These are phyloP conservation scores for Epichloe gansuensis DNA, from an alignment of 2,329 filamentous ascomycete genomes.

Conservation along the genomic window DNA sequence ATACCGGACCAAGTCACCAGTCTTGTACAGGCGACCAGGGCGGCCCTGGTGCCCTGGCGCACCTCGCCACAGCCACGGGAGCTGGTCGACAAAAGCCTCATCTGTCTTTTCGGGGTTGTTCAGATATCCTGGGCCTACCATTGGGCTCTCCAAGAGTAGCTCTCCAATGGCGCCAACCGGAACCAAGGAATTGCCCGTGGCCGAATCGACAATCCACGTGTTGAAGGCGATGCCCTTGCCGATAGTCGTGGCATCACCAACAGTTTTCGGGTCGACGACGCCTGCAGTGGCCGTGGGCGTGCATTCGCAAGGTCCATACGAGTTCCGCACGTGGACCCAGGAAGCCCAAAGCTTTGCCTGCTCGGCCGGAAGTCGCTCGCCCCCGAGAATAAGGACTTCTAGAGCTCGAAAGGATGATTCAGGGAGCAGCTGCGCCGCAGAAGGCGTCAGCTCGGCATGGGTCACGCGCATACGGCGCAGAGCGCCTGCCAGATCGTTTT, in stretches of 20 bases:
- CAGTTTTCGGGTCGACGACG: background rate
- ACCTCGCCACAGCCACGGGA: background rate
- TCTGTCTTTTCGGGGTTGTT: slow-evolving; percentile 32
- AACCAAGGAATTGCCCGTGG: slow-evolving; percentile 8
- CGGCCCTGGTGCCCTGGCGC: slow-evolving; percentile 9
- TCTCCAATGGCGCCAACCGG: slow-evolving; percentile 23
- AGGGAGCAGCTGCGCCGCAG: background rate
- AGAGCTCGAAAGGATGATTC: background rate
- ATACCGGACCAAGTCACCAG: slow-evolving; percentile 33
- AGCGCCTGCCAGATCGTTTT: slow-evolving; percentile 31
- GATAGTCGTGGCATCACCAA: background rate
- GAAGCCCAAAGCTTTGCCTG: background rate
- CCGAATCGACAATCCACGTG: slow-evolving; percentile 1
- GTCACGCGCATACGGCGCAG: slow-evolving; percentile 27
- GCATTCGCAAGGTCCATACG: slow-evolving; percentile 3
- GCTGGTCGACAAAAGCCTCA: slow-evolving; percentile 18
- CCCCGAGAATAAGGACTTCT: background rate
- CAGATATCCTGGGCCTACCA: slow-evolving; percentile 36
- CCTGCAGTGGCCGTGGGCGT: background rate
- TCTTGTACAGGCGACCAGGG: slow-evolving; percentile 26
- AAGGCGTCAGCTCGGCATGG: slow-evolving; percentile 32
- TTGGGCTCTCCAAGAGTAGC: slow-evolving; percentile 27
- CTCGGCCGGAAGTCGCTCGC: background rate
- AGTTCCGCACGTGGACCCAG: background rate
- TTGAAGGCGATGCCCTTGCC: background rate